A percentile compares a stretch with the other conserved stretches of the same genome.
Evolutionary conservation across 352 stramenopile genomes (phyloP).

Genomic region (Phytopythium kandeliae): DNA sequence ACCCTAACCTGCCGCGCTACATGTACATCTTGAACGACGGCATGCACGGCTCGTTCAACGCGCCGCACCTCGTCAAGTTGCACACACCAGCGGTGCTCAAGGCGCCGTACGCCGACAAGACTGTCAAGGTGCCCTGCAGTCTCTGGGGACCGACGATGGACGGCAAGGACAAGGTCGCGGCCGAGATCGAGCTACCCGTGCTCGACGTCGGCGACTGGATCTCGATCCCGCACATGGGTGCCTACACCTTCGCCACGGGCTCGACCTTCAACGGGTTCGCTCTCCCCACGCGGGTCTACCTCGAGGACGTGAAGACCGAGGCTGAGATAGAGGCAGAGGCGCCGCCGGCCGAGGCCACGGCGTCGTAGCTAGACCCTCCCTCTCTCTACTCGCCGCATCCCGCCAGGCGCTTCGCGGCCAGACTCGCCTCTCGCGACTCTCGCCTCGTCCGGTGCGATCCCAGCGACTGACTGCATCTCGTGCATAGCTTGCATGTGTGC

Average conservation of each 20-base stretch:
- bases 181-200: conserved; percentile 28
- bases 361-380: too few species aligned
- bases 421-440: not conserved
- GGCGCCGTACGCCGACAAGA: conserved; percentile 9
- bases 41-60: conserved; percentile 38
- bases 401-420: not conserved
- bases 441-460: not conserved
- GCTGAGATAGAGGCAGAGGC: too few species aligned
- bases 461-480: too few species aligned
- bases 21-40: conserved; percentile 58
- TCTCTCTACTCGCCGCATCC: not conserved
- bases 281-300: conserved; percentile 32
- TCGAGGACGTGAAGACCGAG: conserved; percentile 17
- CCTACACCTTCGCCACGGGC: conserved; percentile 48
- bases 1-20: conserved; percentile 25
- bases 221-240: conserved; percentile 43
- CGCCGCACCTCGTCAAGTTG: conserved; percentile 31
- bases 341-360: not conserved
- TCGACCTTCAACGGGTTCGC: conserved; percentile 51
- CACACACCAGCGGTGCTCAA: conserved; percentile 12
- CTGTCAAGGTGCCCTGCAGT: conserved; percentile 20
- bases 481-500: not conserved
- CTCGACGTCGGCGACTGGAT: conserved; percentile 50
- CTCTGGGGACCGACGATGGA: conserved; percentile 50
- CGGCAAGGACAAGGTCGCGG: conserved; percentile 39